Evolutionary conservation across 495 filamentous ascomycete species (phyloP).

Genomic region (Trichoderma erinaceum): DNA sequence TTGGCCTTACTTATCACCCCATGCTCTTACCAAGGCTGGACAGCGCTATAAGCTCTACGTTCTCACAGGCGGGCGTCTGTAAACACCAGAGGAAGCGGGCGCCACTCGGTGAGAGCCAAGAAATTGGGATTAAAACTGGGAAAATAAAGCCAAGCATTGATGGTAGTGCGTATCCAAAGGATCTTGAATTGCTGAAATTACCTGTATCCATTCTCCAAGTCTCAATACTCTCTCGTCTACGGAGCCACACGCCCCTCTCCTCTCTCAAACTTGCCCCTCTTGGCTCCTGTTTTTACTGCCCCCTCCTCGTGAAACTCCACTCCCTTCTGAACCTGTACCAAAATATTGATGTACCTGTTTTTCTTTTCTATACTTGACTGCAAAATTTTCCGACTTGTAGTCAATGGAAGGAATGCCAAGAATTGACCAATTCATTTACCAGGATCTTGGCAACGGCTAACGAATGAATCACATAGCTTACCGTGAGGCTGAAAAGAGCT

Average conservation of each 20-base stretch:
- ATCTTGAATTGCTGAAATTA: too few species aligned
- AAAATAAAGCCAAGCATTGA: too few species aligned
- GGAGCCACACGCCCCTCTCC: not conserved
- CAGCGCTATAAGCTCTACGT: not conserved
- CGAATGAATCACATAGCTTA: not conserved
- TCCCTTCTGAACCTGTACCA: not conserved
- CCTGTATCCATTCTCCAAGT: too few species aligned
- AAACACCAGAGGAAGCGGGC: not conserved
- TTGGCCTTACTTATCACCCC: too few species aligned
- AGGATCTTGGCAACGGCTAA: not conserved
- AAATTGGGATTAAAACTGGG: too few species aligned
- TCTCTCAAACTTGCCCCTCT: not conserved
- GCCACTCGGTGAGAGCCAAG: too few species aligned
- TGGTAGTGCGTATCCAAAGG: too few species aligned
- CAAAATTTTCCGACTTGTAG: not conserved
- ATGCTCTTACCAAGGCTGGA: too few species aligned
- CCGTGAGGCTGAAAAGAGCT: constrained; percentile 3
- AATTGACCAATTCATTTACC: not conserved
- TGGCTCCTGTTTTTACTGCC: not conserved
- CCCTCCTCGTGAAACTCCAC: not conserved
- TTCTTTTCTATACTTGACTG: not conserved
- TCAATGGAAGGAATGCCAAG: not conserved
- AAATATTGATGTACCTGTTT: not conserved
- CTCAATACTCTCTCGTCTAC: not conserved
- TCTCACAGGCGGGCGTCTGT: not conserved